Base-by-base conservation (phyloP, 2,329 filamentous ascomycete genomes). In the Colletotrichum gigasporum region DNA sequence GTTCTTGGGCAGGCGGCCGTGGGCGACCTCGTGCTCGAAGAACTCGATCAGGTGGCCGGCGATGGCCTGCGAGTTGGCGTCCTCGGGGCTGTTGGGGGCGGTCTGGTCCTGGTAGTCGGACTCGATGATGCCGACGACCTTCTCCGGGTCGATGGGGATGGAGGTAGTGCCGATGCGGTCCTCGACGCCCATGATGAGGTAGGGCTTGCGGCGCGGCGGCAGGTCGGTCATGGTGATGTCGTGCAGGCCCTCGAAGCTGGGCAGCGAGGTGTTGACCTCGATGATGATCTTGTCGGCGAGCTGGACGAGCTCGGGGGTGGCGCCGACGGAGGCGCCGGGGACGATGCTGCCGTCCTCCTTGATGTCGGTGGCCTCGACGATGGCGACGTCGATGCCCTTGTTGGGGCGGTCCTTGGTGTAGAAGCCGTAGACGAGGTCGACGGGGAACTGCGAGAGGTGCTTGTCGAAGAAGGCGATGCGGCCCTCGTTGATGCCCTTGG, bases 391-490 rank as follows among this genome's bases (percentile, higher is more conserved):
- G 28, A 97, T 82, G 70, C 87, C 89, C 73, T 91, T 92, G 67
- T 86, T 85, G 5, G 89, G 85, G 73, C 90, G 90, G 75, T 96
- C 86, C 76, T 93, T 90, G 11, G 93, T 96, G 81, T 96, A 97
- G 79, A 85, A 95, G 28, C 92, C 91, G 75, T 96, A 96, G 76
- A 95, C 91, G 68, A 97, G 82, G 75, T 97, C 93, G 37, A 90
- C 86, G 4, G 93, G 93, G 76, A 97, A 97, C 93, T 96, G 96
- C 78, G 90, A 94, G 74, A 97, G 77, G 81, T 97, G 93, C 82
- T 97, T 97, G 77, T 97, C 93, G 75, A 96, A 97, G 79, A 97
- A 97, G 67, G 95, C 89, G 80, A 97, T 97, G 69, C 90, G 85
- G 42, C 93, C 93, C 71, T 90, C 89, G 77, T 97, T 97, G 80